phyloP scores from a whole-genome alignment of 2,329 filamentous ascomycete species.

The Pseudogymnoascus sp. region DNA sequence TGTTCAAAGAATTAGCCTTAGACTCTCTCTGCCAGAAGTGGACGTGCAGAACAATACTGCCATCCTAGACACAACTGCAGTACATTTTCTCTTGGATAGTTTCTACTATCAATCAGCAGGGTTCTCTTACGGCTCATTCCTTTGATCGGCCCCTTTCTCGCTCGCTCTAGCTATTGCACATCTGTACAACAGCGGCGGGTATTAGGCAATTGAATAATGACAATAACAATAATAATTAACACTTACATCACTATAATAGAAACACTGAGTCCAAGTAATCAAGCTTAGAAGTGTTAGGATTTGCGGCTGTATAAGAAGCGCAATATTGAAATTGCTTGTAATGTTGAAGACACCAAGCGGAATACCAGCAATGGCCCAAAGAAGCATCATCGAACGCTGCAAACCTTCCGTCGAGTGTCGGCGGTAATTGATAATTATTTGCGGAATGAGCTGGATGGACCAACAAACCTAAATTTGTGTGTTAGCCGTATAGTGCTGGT shows the following conservation, averaged over 20 bases:
- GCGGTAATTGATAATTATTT: constrained; percentile 62
- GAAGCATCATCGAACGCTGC: constrained; percentile 65
- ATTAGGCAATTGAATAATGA: too few species aligned
- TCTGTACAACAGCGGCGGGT: too few species aligned
- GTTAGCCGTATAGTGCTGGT: background rate
- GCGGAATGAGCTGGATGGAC: constrained; percentile 46
- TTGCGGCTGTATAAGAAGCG: constrained; percentile 31
- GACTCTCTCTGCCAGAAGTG: too few species aligned
- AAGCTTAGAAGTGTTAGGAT: constrained; percentile 31
- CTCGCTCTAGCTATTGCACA: too few species aligned
- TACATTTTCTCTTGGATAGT: background rate
- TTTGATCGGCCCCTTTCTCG: too few species aligned
- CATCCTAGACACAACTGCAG: background rate
- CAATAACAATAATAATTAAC: too few species aligned
- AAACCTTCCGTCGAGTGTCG: constrained; percentile 60
- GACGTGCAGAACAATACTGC: constrained; percentile 51
- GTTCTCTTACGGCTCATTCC: constrained; percentile 22
- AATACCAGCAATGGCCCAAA: constrained; percentile 63
- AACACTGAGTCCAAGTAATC: constrained; percentile 30
- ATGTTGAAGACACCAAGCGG: constrained; percentile 49
- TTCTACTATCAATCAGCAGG: constrained; percentile 35
- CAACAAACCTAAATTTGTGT: constrained; percentile 33
- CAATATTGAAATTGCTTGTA: constrained; percentile 28
- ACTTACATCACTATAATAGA: too few species aligned
- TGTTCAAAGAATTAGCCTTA: too few species aligned